phyloP scores from a whole-genome alignment of 2,329 filamentous ascomycete species.

The Microcyclospora tardicrescens region DNA sequence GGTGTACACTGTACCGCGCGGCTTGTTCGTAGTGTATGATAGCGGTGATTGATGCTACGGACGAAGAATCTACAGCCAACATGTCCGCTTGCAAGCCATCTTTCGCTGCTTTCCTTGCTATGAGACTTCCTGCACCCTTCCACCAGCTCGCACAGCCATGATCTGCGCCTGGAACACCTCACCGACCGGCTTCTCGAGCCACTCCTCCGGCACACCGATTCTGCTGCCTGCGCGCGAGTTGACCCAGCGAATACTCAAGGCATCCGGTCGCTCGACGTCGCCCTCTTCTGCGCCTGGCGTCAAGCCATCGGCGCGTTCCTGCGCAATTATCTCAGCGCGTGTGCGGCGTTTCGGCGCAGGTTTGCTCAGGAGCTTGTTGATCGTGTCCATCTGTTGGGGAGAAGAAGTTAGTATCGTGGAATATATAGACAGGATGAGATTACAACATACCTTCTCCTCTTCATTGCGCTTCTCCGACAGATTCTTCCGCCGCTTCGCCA shows the following conservation, averaged over 20 bases:
- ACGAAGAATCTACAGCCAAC: too few relatives aligned
- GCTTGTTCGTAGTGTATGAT: too few relatives aligned
- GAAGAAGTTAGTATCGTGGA: background rate
- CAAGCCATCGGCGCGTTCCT: constrained; percentile 25
- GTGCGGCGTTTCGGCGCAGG: constrained; percentile 57
- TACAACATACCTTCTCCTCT: constrained; percentile 51
- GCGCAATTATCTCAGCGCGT: constrained; percentile 34
- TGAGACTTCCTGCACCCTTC: too few relatives aligned
- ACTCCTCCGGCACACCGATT: constrained; percentile 54
- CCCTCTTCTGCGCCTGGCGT: constrained; percentile 35
- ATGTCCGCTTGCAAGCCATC: too few relatives aligned
- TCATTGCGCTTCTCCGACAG: constrained; percentile 65
- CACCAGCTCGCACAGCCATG: too few relatives aligned
- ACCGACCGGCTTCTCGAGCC: constrained; percentile 51
- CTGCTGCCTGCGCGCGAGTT: constrained; percentile 50
- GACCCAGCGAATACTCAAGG: constrained; percentile 57
- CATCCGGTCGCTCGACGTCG: constrained; percentile 26
- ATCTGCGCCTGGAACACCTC: constrained; percentile 35
- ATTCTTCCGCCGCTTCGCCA: constrained; percentile 61
- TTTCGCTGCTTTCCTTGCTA: too few relatives aligned
- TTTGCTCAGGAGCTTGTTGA: constrained; percentile 80
- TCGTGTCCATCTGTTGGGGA: constrained; percentile 62
- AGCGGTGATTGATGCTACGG: too few relatives aligned
- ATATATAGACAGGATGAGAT: background rate
- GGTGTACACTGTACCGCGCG: too few relatives aligned